Evolutionary conservation across 495 filamentous ascomycete species (phyloP).

Genomic region (Glutinoglossum americanum): DNA sequence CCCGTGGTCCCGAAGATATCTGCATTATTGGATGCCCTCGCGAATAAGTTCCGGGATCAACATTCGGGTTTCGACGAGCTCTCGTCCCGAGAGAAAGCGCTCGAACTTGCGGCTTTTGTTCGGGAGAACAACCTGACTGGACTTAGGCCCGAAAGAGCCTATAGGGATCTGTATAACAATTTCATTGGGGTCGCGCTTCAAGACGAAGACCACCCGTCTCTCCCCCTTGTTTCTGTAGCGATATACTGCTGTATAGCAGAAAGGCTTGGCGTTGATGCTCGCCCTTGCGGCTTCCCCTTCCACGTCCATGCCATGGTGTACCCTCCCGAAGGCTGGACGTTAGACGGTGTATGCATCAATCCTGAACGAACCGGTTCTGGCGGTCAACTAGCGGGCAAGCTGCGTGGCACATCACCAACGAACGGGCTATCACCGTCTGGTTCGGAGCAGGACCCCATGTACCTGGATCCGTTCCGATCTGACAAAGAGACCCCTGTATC

Average conservation of each 20-base stretch:
- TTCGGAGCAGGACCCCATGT: slow-evolving; percentile 32
- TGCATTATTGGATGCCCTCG: slow-evolving; percentile 38
- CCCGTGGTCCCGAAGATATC: slow-evolving; percentile 26
- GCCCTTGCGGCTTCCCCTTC: slow-evolving; percentile 53
- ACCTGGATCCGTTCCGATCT: slow-evolving; percentile 63
- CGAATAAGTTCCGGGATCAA: slow-evolving; percentile 25
- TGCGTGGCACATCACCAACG: neutral
- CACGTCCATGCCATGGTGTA: slow-evolving; percentile 59
- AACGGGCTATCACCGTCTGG: neutral
- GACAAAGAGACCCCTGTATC: slow-evolving; percentile 38
- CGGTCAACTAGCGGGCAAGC: neutral
- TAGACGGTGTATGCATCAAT: slow-evolving; percentile 30
- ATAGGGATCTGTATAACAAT: slow-evolving; percentile 62
- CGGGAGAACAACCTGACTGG: slow-evolving; percentile 43
- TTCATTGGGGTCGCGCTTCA: slow-evolving; percentile 53
- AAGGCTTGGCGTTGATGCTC: slow-evolving; percentile 44
- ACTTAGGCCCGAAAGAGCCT: slow-evolving; percentile 36
- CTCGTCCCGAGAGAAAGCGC: slow-evolving; percentile 41
- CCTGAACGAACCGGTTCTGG: neutral
- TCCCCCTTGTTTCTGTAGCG: slow-evolving; percentile 59
- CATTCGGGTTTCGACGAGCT: slow-evolving; percentile 27
- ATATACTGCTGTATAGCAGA: slow-evolving; percentile 48
- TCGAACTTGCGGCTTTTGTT: slow-evolving; percentile 44
- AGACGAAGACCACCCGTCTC: slow-evolving; percentile 39
- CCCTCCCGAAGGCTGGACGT: slow-evolving; percentile 32